Conservation (phyloP, 2,329 filamentous ascomycete genomes). For the Stachybotrys echinatus region DNA sequence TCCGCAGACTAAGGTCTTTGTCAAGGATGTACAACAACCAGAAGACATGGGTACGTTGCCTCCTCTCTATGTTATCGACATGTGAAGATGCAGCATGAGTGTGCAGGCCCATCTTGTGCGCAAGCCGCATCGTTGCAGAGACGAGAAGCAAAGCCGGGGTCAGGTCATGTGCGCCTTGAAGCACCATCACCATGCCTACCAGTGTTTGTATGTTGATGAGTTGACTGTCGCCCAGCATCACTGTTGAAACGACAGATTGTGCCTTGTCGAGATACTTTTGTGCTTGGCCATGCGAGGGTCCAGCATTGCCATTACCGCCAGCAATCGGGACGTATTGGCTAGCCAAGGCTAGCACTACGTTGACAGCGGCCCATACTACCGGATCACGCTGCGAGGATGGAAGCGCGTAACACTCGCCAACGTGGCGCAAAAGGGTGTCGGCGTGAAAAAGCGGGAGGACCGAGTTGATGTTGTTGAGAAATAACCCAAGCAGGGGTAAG, state of each 20-base stretch:
- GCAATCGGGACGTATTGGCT: slow-evolving; percentile 18
- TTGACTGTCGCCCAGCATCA: slow-evolving; percentile 23
- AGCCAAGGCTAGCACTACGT: slow-evolving; percentile 25
- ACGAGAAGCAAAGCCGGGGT: slow-evolving; percentile 24
- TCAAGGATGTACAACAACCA: slow-evolving; percentile 31
- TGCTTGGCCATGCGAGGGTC: slow-evolving; percentile 1
- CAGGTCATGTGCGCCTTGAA: slow-evolving; percentile 23
- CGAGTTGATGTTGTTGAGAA: not conserved
- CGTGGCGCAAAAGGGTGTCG: slow-evolving; percentile 23
- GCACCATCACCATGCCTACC: slow-evolving; percentile 25
- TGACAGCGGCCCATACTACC: slow-evolving; percentile 25
- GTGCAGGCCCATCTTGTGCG: slow-evolving; percentile 25
- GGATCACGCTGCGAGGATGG: slow-evolving; percentile 8
- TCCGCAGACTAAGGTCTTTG: slow-evolving; percentile 29
- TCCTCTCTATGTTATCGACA: not conserved
- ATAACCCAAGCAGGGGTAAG: too few relatives aligned
- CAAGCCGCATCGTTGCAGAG: slow-evolving; percentile 24
- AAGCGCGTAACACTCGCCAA: slow-evolving; percentile 28
- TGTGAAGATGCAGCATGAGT: slow-evolving; percentile 10
- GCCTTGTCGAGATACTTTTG: slow-evolving; percentile 23
- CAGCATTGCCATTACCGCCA: not conserved
- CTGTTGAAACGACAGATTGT: slow-evolving; percentile 22
- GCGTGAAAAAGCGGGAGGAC: slow-evolving; percentile 28
- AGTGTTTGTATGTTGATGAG: slow-evolving; percentile 26
- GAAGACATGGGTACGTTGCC: slow-evolving; percentile 25